Evolutionary conservation across 2,329 filamentous ascomycete species (phyloP).

Genomic region (Fusarium nelsonii): DNA sequence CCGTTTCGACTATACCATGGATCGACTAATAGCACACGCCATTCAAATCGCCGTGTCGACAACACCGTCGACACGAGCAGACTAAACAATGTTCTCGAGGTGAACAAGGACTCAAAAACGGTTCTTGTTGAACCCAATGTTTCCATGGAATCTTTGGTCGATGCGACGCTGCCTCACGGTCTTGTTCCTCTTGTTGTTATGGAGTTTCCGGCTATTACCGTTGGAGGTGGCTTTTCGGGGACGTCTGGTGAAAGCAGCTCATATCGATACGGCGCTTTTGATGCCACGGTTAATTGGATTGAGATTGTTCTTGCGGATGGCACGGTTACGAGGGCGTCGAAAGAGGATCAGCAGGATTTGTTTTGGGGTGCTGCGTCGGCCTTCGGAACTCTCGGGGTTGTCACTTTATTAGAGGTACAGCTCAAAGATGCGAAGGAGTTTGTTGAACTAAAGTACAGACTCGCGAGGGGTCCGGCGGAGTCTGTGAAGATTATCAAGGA

Average conservation of each 20-base stretch:
- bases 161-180: constrained; percentile 65
- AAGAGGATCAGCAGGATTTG: constrained; percentile 67
- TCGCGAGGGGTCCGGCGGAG: constrained; percentile 56
- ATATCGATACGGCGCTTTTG: constrained; percentile 75
- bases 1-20: constrained; percentile 83
- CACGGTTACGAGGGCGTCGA: constrained; percentile 66
- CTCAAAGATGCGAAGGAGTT: constrained; percentile 66
- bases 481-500: constrained; percentile 60
- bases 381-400: constrained; percentile 75
- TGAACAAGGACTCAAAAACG: constrained; percentile 66
- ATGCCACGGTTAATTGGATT: constrained; percentile 69
- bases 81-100: constrained; percentile 71
- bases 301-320: constrained; percentile 76
- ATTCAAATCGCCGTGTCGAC: constrained; percentile 60
- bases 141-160: constrained; percentile 73
- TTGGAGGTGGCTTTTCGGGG: constrained; percentile 74
- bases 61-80: constrained; percentile 75
- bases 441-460: constrained; percentile 70
- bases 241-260: constrained; percentile 77
- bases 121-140: constrained; percentile 79
- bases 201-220: constrained; percentile 80
- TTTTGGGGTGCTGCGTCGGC: constrained; percentile 75
- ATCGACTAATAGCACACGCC: constrained; percentile 80
- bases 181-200: constrained; percentile 75
- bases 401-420: constrained; percentile 72